phyloP scores from a whole-genome alignment of 2,329 filamentous ascomycete genomes.

The Sclerotinia sclerotiorum region DNA sequence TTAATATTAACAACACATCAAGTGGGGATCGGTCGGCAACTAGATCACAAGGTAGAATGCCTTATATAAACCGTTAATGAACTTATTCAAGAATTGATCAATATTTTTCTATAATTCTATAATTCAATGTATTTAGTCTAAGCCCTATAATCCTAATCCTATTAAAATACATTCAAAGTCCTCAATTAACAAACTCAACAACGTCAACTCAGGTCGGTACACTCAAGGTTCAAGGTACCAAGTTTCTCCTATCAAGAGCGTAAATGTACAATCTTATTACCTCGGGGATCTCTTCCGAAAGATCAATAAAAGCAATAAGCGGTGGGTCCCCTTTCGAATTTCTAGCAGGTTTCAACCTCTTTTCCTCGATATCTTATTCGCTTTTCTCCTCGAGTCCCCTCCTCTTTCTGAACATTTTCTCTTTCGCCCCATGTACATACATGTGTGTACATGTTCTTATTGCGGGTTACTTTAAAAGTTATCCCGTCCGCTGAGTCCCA shows the following conservation, averaged over 20 bases:
- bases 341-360: not conserved
- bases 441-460: not conserved
- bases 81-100: too few relatives aligned
- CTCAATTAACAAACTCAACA: not conserved
- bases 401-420: not conserved
- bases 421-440: not conserved
- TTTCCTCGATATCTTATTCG: constrained; percentile 2
- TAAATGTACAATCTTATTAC: constrained; percentile 1
- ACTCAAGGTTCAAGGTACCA: constrained; percentile 6
- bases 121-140: too few relatives aligned
- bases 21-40: constrained; percentile 4
- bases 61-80: not conserved
- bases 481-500: not conserved
- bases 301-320: not conserved
- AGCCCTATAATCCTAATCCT: too few relatives aligned
- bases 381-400: not conserved
- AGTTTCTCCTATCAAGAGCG: not conserved
- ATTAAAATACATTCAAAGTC: not conserved
- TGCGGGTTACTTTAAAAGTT: not conserved
- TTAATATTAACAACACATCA: constrained; percentile 16
- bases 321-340: not conserved
- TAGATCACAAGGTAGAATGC: not conserved
- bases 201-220: not conserved
- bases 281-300: constrained; percentile 15
- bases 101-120: too few relatives aligned